Base-by-base conservation (phyloP, 116 monocot genomes). In the Papilionanthe hybrid region DNA sequence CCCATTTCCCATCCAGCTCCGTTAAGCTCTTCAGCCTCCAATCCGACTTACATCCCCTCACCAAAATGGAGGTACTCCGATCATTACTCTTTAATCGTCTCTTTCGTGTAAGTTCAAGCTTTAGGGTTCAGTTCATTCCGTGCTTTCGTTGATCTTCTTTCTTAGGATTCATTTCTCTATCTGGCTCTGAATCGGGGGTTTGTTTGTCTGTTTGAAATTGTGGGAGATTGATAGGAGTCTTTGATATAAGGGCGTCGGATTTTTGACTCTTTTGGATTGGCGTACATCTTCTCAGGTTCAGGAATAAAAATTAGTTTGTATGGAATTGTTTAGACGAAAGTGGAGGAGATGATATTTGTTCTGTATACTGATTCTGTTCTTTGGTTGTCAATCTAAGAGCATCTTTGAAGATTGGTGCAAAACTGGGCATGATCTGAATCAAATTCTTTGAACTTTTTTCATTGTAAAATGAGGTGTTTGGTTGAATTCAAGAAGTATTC, bases 1-100 rank as follows among this genome's bases (percentile, higher is more conserved):
- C 12, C 63, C 7, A 20, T 63, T 63, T 23, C 25, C 23, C 53
- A 15, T 53, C 53, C 53, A 13, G 53, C 53, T 15, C 63, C 1
- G 23, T 23, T 5, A 63, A 63, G 63, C n/a, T 63, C 63, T 23
- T 63, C 6, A 63, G n/a, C 63, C n/a, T 63, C 63, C 23, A 6
- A 7, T 63, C 63, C 23, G 63, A 63, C 63, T 22, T 63, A 1
- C 63, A 23, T 2, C 5, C n/a, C n/a, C 7, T 22, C 63, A 22
- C 25, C 15, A 69, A 12, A 69, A 69, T 69, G 69, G 69, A 69
- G 69, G 69, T 69, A 69, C 32, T 69, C 69, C 32, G 37, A 6
- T 69, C 15, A 19, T 8, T 69, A 11, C 6, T 67, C 27, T 45
- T 45, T 10, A 58, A n/a, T 58, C 15, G 57, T 58, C 1, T 58